Evolutionary conservation across 2,329 filamentous ascomycete species (phyloP).

Genomic region (Sclerotinia trifoliorum): DNA sequence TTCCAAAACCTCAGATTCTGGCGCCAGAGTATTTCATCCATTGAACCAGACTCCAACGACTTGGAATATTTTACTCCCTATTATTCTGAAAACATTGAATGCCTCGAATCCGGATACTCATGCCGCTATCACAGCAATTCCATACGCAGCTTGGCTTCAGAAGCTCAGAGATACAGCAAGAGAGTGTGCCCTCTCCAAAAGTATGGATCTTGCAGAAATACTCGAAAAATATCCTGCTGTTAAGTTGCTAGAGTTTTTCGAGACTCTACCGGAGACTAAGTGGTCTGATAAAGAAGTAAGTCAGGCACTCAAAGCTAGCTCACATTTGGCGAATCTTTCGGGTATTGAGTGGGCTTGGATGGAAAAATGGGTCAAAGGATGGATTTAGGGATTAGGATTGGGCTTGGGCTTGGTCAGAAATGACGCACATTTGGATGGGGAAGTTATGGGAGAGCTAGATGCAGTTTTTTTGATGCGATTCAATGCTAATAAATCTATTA

Average conservation of each 20-base stretch:
- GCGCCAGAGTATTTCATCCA: background rate
- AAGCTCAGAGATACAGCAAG: slow-evolving; percentile 8
- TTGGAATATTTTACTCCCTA: background rate
- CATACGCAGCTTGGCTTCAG: background rate
- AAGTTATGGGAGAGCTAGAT: background rate
- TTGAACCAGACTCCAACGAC: background rate
- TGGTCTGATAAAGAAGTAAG: slow-evolving; percentile 7
- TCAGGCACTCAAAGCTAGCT: background rate
- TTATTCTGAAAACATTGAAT: slow-evolving; percentile 7
- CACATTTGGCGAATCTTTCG: background rate
- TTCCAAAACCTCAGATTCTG: background rate
- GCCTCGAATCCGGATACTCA: background rate
- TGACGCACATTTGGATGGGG: background rate
- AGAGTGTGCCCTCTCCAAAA: background rate
- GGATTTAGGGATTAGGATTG: background rate
- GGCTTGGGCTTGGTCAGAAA: background rate
- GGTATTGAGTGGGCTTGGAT: slow-evolving; percentile 11
- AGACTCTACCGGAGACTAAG: background rate
- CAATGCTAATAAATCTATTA: background rate
- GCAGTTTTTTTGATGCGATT: background rate
- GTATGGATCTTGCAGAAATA: background rate
- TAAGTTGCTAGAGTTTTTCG: slow-evolving; percentile 9
- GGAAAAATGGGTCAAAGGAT: slow-evolving; percentile 14
- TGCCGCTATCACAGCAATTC: background rate
- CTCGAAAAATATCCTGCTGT: slow-evolving; percentile 11